These are phyloP conservation scores for Gliomastix tumulicola DNA, from an alignment of 2,329 filamentous ascomycete genomes.

Conservation along the genomic window DNA sequence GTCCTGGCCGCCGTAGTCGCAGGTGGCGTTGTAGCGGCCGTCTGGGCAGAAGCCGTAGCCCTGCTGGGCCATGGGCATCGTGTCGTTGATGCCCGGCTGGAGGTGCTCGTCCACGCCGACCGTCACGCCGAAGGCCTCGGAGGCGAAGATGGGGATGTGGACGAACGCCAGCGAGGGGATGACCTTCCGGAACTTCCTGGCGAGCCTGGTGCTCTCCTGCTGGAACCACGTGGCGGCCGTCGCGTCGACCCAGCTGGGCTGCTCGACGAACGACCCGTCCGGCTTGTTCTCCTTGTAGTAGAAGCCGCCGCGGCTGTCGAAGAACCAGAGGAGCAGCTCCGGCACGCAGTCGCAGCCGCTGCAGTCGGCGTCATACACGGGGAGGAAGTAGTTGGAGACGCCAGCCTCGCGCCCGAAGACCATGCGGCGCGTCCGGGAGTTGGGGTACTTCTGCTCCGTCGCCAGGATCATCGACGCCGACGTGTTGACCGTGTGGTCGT, in stretches of 20 bases:
- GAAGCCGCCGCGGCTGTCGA: constrained; percentile 57
- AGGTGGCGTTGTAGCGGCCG: constrained; percentile 25
- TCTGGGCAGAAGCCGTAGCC: constrained; percentile 36
- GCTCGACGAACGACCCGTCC: constrained; percentile 18
- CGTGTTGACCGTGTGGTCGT: constrained; percentile 56
- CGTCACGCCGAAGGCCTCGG: constrained; percentile 26
- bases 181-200: constrained; percentile 17
- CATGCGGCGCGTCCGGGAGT: constrained; percentile 32
- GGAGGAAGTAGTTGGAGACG: constrained; percentile 39
- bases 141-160: constrained; percentile 38
- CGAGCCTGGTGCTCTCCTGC: constrained; percentile 14
- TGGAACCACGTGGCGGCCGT: constrained; percentile 38
- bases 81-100: constrained; percentile 38
- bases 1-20: constrained; percentile 43
- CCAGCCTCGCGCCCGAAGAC: constrained; percentile 25
- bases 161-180: constrained; percentile 42
- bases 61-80: constrained; percentile 30
- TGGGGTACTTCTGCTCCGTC: constrained; percentile 29
- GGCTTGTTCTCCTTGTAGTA: constrained; percentile 32
- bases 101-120: constrained; percentile 22
- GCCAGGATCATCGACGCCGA: constrained; percentile 34
- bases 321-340: constrained; percentile 60
- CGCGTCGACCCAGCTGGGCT: constrained; percentile 37
- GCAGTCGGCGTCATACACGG: constrained; percentile 31
- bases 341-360: constrained; percentile 21